Percentiles rank a stretch among this genome's conserved stretches.
phyloP scores from a whole-genome alignment of 257 asterid genomes.

The Solanum peruvianum region DNA sequence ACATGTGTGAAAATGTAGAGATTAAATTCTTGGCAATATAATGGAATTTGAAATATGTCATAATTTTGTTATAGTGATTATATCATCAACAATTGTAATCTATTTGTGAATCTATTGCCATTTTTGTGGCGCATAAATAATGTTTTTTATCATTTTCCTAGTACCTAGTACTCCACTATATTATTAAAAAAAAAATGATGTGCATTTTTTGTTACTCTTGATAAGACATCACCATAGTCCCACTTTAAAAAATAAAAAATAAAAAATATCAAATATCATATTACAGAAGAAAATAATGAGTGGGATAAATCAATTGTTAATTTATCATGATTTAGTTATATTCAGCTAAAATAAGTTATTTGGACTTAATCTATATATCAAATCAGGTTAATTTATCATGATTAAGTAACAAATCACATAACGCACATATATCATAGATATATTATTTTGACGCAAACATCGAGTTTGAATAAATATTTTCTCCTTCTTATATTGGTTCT shows the following conservation, averaged over 20 bases:
- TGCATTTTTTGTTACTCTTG: neutral
- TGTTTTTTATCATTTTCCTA: neutral
- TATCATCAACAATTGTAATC: neutral
- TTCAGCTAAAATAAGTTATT: no score
- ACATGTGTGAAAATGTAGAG: neutral
- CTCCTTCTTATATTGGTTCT: neutral
- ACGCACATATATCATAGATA: neutral
- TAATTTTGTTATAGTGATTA: neutral
- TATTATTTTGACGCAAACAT: neutral
- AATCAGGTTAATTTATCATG: neutral
- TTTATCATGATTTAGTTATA: neutral
- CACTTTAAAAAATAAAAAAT: neutral
- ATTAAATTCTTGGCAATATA: neutral
- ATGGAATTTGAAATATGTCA: neutral
- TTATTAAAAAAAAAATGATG: neutral
- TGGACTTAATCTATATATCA: neutral
- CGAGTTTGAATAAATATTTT: neutral
- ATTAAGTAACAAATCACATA: neutral
- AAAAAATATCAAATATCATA: neutral
- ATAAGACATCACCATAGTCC: neutral
- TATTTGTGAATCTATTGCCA: neutral
- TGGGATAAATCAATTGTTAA: neutral
- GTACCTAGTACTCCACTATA: neutral
- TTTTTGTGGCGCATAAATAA: neutral
- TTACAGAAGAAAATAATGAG: neutral